Base-by-base conservation (phyloP, 2,329 filamentous ascomycete species). In the Plenodomus tracheiphilus region DNA sequence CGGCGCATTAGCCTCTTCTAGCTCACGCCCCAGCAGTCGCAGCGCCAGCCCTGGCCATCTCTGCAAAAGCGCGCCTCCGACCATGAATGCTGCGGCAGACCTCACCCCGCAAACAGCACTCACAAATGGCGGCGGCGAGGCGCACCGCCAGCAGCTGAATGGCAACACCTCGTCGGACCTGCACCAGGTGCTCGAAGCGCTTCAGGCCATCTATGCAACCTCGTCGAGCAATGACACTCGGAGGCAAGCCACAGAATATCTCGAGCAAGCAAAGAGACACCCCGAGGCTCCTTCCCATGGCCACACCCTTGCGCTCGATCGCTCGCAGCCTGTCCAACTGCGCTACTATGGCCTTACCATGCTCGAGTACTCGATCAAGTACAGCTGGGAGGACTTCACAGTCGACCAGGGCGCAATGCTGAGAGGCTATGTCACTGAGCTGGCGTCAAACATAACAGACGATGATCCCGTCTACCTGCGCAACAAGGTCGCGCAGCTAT, bases 301-400 rank as follows among this genome's bases (percentile, higher is more conserved):
- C 59, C 96, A 90, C 74, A 82, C 82, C 19, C 83, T 99, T 51
- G 92, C 92, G 38, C 84, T 84, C 58, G 86, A 94, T 72, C 82
- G 80, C 64, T 78, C 81, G 32, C 90, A 95, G 68, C 82, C 89
- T 45, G 84, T 90, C 35, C 83, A 94, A 46, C 88, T 97, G 47
- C 88, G 94, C 62, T 92, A 97, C 75, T 99, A 95, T 72, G 94
- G 92, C 48, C 82, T 99, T 25, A 95, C 92, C 21, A 81, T 99
- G 47, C 83, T 99, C 58, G 93, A 97, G 66, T 88, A 95, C 73
- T 86, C 90, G 39, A 87, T 97, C 69, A 89, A 87, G 60, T 92
- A 96, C 74, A 85, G 84, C 61, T 96, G 91, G 84, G 82, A 85
- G 30, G 83, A 87, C 41, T 91, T 92, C 65, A 83, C 80, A 17